Base-by-base conservation (phyloP, 345 rosid genomes). In the Corymbia maculata region DNA sequence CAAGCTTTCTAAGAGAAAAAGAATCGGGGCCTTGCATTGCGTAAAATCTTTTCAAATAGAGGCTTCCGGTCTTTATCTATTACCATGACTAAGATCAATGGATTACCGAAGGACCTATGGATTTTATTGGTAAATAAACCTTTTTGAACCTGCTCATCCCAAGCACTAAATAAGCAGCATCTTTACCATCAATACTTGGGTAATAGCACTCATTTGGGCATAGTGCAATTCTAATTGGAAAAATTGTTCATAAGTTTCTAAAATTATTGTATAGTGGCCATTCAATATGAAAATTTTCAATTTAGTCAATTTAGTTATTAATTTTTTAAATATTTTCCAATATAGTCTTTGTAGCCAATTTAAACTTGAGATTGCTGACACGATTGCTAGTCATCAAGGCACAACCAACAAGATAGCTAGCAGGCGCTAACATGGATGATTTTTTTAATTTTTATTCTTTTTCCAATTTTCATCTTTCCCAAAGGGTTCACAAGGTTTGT, bases 371-470 rank as follows among this genome's bases (percentile, higher is more conserved):
- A 61, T 12, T 15, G 2, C 26, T 61, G 15, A 61, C 6, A 12
- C 26, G 68, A 28, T 15, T 36, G 42, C 42, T 36, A 36, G 42
- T 36, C 4, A 36, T 36, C 0, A 0, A 0, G 16, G 16, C 15
- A 61, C 7, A 6, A 0, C 15, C 0, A 12, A 1, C 7, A 24
- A 26, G 14, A 61, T 61, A 12, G 7, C 3, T 6, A 12, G 15
- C 4, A 0, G 13, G 0, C 13, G 0, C 0, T 26, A 0, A 61
- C 26, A 30, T 61, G 32, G 15, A 61, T 6, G 15, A 12, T n/a
- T 61, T 61, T 28, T 61, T 15, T 4, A 28, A 13, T 12, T 61
- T 61, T 28, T 53, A 19, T 55, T 53, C 19, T 8, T 26, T 11
- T 59, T 1, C 2, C 28, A 28, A 12, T 5, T 26, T 61, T 61